Conservation (phyloP, 2,329 filamentous ascomycete genomes). For the Aspergillus bombycis region DNA sequence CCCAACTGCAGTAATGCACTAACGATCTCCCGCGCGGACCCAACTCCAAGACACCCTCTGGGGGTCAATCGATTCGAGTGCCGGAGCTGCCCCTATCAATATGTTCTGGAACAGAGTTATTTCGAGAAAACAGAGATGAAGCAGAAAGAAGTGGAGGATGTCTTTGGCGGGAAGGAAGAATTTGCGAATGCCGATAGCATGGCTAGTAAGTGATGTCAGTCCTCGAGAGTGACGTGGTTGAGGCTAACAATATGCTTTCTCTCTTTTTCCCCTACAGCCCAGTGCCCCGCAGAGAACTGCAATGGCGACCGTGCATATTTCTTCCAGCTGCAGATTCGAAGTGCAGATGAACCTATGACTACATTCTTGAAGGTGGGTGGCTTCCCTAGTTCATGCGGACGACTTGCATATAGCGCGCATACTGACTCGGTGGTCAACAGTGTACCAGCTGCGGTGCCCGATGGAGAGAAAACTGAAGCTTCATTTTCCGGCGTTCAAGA, state of each 20-base stretch:
- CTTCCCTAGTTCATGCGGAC: slow-evolving; percentile 18
- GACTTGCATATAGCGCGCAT: slow-evolving; percentile 16
- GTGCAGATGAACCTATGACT: slow-evolving; percentile 98
- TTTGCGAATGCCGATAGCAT: slow-evolving; percentile 93
- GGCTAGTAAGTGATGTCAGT: slow-evolving; percentile 50
- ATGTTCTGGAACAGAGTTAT: slow-evolving; percentile 75
- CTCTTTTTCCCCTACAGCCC: slow-evolving; percentile 53
- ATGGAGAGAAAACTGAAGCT: slow-evolving; percentile 54
- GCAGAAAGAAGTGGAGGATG: slow-evolving; percentile 84
- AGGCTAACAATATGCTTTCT: slow-evolving; percentile 17
- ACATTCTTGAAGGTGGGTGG: slow-evolving; percentile 80
- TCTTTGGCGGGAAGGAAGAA: slow-evolving; percentile 83
- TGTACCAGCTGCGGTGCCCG: slow-evolving; percentile 50
- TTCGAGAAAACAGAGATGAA: slow-evolving; percentile 81
- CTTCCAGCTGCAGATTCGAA: slow-evolving; percentile 96
- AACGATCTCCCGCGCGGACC: slow-evolving; percentile 47
- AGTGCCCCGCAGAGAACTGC: slow-evolving; percentile 82
- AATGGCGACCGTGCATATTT: slow-evolving; percentile 85
- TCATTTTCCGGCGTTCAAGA: not conserved
- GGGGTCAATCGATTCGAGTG: slow-evolving; percentile 84
- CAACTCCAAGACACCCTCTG: slow-evolving; percentile 41
- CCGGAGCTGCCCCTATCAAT: slow-evolving; percentile 92
- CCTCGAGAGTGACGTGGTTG: not conserved
- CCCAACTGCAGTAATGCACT: slow-evolving; percentile 55
- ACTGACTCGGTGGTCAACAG: slow-evolving; percentile 35